Evolutionary conservation across 495 filamentous ascomycete genomes (phyloP), one percentile per base, ranked within the genome.

Genomic region (Penicillium bialowiezense): DNA sequence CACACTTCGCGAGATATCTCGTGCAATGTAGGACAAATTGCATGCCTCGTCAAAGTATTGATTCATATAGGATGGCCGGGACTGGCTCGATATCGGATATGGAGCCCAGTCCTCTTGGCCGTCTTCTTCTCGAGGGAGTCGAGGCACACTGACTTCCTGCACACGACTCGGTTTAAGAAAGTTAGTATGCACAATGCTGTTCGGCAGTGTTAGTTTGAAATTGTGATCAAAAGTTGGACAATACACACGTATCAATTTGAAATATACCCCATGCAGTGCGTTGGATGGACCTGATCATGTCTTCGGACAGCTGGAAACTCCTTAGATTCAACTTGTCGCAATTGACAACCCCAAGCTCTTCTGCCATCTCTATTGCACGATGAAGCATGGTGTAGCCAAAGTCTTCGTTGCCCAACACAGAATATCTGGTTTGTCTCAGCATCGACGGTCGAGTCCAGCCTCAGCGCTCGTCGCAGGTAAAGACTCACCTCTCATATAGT

Each of bases 211-310:
- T 1, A 21, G 41, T 26, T 21, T 15, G 10, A n/a, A 14, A 17
- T 4, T 23, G 14, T 33, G 9, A 9, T 31, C 15, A 10, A 26
- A 32, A 13, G 29, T 32, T 7, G 20, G 19, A 5, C n/a, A 4
- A 24, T 15, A 56, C 65, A 32, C 31, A 68, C 65, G 65, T 66
- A 34, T 69, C 65, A 23, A 63, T 51, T 33, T 69, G 65, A 32
- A 64, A 69, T 8, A 69, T 20, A 3, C 65, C 65, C 65, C 65
- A 69, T 6, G 61, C 57, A 14, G 63, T 66, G 37, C 60, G 57
- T 18, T 59, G 47, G 32, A 63, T 35, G 7, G 63, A 69, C 4
- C 12, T 5, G 8, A 49, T 52, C 62, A 65, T 65, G 13, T 62
- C 62, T 13, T 56, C 39, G 1, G 62, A 59, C 35, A 60, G 38